Percentiles rank a stretch among this genome's conserved stretches.
Evolutionary conservation across 352 stramenopile genomes (phyloP).

Genomic region (Pythium scleroteichum): DNA sequence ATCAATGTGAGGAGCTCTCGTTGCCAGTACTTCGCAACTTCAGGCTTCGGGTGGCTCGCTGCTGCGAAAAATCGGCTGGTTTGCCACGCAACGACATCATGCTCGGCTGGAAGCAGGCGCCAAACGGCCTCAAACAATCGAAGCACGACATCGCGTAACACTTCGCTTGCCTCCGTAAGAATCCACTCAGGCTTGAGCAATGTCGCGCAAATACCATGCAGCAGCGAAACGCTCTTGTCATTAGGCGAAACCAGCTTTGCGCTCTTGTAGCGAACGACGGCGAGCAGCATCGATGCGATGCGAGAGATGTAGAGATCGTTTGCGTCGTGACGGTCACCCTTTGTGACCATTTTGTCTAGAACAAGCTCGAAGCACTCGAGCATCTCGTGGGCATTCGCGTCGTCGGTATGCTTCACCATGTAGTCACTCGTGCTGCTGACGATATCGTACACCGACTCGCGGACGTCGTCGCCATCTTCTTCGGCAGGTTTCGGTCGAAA

Average conservation of each 20-base stretch:
- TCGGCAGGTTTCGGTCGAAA: constrained; percentile 57
- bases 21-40: constrained; percentile 46
- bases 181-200: constrained; percentile 51
- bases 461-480: constrained; percentile 22
- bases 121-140: constrained; percentile 62
- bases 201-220: constrained; percentile 48
- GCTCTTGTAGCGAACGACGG: constrained; percentile 57
- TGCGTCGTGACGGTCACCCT: constrained; percentile 33
- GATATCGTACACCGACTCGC: constrained; percentile 62
- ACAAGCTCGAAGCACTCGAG: constrained; percentile 67
- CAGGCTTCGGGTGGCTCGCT: constrained; percentile 10
- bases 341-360: constrained; percentile 49
- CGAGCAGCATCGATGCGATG: constrained; percentile 56
- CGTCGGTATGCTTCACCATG: constrained; percentile 81
- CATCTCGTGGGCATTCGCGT: constrained; percentile 57
- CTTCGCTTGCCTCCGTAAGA: constrained; percentile 36
- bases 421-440: constrained; percentile 62
- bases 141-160: constrained; percentile 48
- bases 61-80: constrained; percentile 46
- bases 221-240: constrained; percentile 35
- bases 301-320: constrained; percentile 71
- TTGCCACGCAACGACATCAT: constrained; percentile 39
- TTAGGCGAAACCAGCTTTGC: constrained; percentile 49
- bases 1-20: constrained; percentile 55
- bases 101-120: constrained; percentile 54